phyloP scores from a whole-genome alignment of 1,284 basidiomycete species.

The Moesziomyces sp. region DNA sequence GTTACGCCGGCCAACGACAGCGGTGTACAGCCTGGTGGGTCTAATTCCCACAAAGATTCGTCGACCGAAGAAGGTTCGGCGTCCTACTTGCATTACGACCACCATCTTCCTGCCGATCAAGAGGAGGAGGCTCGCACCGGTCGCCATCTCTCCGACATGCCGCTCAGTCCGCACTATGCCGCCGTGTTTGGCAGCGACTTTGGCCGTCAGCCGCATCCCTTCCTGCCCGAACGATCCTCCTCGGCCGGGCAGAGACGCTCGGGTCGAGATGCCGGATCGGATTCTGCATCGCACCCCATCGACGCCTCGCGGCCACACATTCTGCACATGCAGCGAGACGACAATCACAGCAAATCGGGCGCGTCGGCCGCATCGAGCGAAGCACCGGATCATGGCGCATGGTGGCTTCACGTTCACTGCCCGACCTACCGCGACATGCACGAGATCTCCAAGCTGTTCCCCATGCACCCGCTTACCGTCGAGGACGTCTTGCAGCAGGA shows the following conservation, averaged over 20 bases:
- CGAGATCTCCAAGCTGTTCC: constrained; percentile 86
- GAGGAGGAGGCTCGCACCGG: constrained; percentile 58
- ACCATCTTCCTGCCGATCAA: constrained; percentile 37
- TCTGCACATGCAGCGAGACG: constrained; percentile 9
- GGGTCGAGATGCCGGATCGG: neutral
- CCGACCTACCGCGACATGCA: constrained; percentile 91
- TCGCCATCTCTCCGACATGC: constrained; percentile 63
- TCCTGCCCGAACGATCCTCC: neutral
- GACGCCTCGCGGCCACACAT: constrained; percentile 5
- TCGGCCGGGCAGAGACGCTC: too few species aligned
- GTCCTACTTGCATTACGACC: constrained; percentile 13
- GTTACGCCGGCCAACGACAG: neutral
- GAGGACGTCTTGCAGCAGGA: constrained; percentile 97
- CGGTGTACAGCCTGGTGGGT: neutral
- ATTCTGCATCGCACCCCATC: neutral
- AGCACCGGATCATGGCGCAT: constrained; percentile 69
- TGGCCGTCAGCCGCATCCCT: constrained; percentile 23
- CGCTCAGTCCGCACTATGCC: constrained; percentile 54
- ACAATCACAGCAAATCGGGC: constrained; percentile 12
- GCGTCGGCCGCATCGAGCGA: constrained; percentile 4
- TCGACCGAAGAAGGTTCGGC: constrained; percentile 3
- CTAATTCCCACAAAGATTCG: constrained; percentile 1
- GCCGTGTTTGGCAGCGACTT: constrained; percentile 46
- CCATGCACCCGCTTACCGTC: constrained; percentile 90
- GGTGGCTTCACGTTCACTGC: constrained; percentile 93